phyloP scores from a whole-genome alignment of 441 rosid genomes.

The Eruca vesicaria region DNA sequence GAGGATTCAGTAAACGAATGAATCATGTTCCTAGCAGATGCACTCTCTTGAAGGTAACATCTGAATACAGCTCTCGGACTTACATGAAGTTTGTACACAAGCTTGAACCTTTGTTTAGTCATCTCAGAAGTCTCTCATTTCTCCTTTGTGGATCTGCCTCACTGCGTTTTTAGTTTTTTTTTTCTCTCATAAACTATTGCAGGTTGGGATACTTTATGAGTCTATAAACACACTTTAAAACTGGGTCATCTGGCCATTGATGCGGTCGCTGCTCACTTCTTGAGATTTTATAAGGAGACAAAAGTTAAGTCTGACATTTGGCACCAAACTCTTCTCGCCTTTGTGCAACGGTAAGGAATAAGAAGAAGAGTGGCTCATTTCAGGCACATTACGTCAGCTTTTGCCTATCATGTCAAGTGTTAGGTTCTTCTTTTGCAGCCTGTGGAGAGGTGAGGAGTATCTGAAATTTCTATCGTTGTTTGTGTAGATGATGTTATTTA shows the following conservation, averaged over 20 bases:
- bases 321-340: conserved; percentile 78
- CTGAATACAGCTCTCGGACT: neutral
- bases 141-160: neutral
- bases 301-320: conserved; percentile 18
- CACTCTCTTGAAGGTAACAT: conserved; percentile 66
- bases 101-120: neutral
- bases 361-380: neutral
- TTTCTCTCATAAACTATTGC: no score
- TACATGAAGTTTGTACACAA: neutral
- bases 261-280: no score
- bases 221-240: no score
- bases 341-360: conserved; percentile 54
- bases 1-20: conserved; percentile 47
- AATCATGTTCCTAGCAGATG: conserved; percentile 40
- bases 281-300: no score
- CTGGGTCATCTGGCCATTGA: neutral
- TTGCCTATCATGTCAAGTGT: neutral
- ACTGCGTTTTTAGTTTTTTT: no score
- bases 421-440: no score
- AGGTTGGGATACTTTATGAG: no score
- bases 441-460: no score
- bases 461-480: no score
- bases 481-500: no score
- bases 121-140: conserved; percentile 1
- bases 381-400: neutral